Evolutionary conservation across 306 rosid species (phyloP).

Genomic region (Begonia masoniana): DNA sequence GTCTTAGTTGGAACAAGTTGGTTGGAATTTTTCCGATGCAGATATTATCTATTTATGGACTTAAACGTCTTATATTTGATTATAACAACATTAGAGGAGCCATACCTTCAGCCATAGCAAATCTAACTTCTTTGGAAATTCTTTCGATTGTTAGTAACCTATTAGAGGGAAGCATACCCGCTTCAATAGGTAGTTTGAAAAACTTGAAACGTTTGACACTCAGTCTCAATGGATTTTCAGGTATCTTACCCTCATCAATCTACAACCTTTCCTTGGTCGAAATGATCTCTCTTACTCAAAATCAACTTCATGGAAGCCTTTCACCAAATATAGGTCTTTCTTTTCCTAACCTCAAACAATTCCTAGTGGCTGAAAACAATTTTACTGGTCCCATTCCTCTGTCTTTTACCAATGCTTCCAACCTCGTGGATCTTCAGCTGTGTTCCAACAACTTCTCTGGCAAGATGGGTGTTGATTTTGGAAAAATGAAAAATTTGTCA

Average conservation of each 20-base stretch:
- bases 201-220: conserved; percentile 35
- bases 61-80: conserved; percentile 22
- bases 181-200: conserved; percentile 32
- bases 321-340: neutral
- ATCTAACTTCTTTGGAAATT: conserved; percentile 39
- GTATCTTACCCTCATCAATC: conserved; percentile 34
- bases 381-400: neutral
- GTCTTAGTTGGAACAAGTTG: conserved; percentile 15
- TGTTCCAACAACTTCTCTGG: neutral
- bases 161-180: conserved; percentile 26
- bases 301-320: neutral
- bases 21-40: no score
- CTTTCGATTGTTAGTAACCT: conserved; percentile 48
- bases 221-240: conserved; percentile 36
- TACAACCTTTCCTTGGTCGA: conserved; percentile 19
- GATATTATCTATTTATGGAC: no score
- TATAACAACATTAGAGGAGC: conserved; percentile 31
- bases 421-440: neutral
- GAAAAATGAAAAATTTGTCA: neutral
- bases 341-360: neutral
- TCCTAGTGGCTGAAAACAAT: neutral
- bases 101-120: conserved; percentile 38
- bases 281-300: neutral
- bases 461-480: neutral
- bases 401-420: neutral